Conservation (phyloP, 768 basidiomycete genomes). For the Rhodotorula diobovata region DNA sequence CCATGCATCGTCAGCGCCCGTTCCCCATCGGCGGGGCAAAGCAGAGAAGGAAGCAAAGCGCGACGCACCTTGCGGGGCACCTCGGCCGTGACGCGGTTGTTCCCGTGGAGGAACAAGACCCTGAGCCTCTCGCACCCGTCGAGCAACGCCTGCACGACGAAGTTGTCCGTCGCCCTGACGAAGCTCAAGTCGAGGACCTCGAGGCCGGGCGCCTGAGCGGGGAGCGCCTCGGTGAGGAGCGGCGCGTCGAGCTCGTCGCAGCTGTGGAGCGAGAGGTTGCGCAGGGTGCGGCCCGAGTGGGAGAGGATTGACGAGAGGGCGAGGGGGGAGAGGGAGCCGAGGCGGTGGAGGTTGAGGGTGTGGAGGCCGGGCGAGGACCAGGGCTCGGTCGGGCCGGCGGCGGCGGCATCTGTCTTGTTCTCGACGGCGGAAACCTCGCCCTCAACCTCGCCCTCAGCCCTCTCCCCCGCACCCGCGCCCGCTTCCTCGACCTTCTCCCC, state of each 20-base stretch:
- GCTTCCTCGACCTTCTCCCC: not conserved
- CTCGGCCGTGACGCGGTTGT: conserved; percentile 53
- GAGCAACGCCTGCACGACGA: conserved; percentile 66
- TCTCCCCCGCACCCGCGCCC: not conserved
- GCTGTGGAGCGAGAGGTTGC: conserved; percentile 67
- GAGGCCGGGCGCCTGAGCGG: conserved; percentile 50
- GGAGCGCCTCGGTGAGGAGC: conserved; percentile 47
- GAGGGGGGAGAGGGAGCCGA: conserved; percentile 50
- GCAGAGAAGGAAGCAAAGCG: too few relatives aligned
- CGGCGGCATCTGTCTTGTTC: not conserved
- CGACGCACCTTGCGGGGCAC: conserved; percentile 51
- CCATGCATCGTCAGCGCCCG: not conserved
- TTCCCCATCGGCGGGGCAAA: too few relatives aligned
- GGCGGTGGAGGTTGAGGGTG: conserved; percentile 60
- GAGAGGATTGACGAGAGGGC: conserved; percentile 62
- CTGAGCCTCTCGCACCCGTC: conserved; percentile 51
- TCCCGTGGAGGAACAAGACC: conserved; percentile 58
- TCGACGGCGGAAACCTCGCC: not conserved
- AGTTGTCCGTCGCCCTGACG: conserved; percentile 78
- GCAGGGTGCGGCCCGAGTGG: conserved; percentile 62
- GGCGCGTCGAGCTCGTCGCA: conserved; percentile 61
- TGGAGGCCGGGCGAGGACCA: conserved; percentile 41
- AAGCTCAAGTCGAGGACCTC: conserved; percentile 72
- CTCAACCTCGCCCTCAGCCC: not conserved
- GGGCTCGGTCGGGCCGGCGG: not conserved